Percentiles rank a stretch among this genome's conserved stretches.
Evolutionary conservation across 2,329 filamentous ascomycete species (phyloP).

Genomic region (Diaporthe sp.): DNA sequence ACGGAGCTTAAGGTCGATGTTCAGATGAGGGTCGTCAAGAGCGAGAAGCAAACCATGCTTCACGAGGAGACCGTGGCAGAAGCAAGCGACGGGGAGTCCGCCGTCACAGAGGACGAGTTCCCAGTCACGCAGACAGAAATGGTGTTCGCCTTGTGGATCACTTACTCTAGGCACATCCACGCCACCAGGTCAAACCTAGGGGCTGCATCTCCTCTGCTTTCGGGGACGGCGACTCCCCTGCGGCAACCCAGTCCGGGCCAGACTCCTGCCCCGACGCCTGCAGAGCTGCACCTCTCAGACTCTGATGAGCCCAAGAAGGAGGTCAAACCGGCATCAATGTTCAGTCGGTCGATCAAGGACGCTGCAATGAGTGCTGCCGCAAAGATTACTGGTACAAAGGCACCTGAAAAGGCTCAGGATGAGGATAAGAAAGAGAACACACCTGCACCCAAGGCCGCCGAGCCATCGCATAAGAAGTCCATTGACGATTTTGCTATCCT

Average conservation of each 20-base stretch:
- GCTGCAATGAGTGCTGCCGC: constrained; percentile 67
- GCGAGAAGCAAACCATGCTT: constrained; percentile 75
- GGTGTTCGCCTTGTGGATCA: constrained; percentile 96
- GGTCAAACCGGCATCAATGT: constrained; percentile 57
- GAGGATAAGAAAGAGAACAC: constrained; percentile 42
- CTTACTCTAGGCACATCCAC: constrained; percentile 93
- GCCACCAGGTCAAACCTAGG: constrained; percentile 72
- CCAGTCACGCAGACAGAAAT: constrained; percentile 75
- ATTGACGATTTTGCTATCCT: constrained; percentile 93
- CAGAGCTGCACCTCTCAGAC: constrained; percentile 66
- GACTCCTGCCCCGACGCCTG: constrained; percentile 68
- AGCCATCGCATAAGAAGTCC: constrained; percentile 74
- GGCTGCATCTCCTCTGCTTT: constrained; percentile 73
- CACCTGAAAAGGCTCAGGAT: constrained; percentile 40
- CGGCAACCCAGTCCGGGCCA: constrained; percentile 85
- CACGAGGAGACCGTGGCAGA: constrained; percentile 76
- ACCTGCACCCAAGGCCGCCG: constrained; percentile 45
- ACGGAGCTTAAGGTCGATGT: constrained; percentile 94
- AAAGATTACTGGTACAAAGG: constrained; percentile 58
- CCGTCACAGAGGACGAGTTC: constrained; percentile 57
- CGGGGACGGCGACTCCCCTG: constrained; percentile 77
- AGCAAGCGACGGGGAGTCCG: constrained; percentile 65
- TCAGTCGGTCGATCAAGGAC: constrained; percentile 70
- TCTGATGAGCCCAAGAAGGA: constrained; percentile 61
- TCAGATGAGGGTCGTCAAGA: constrained; percentile 96